These are phyloP conservation scores for Pythium volutum DNA, from an alignment of 352 stramenopile genomes.

Conservation along the genomic window DNA sequence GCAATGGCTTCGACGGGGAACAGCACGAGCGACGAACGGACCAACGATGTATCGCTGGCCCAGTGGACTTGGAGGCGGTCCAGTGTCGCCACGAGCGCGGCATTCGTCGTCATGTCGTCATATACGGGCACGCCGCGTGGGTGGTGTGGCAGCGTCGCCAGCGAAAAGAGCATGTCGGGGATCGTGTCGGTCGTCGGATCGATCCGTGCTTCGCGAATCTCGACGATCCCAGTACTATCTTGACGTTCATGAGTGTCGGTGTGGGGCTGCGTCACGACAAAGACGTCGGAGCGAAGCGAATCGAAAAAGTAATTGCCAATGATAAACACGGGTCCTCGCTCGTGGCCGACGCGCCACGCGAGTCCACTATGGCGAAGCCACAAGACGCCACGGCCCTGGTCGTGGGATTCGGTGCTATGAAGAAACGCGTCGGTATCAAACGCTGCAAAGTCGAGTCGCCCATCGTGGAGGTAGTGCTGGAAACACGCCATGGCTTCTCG, in stretches of 20 bases:
- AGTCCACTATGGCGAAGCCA: constrained; percentile 28
- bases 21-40: constrained; percentile 46
- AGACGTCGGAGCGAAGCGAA: constrained; percentile 69
- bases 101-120: constrained; percentile 36
- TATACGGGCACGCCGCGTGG: constrained; percentile 32
- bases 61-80: constrained; percentile 19
- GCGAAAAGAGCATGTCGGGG: constrained; percentile 49
- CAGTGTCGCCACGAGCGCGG: constrained; percentile 25
- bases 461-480: constrained; percentile 33
- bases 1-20: constrained; percentile 66
- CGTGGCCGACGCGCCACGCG: constrained; percentile 39
- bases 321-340: constrained; percentile 62
- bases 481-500: constrained; percentile 64
- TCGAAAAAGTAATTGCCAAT: constrained; percentile 86
- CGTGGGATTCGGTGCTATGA: background rate
- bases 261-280: constrained; percentile 30
- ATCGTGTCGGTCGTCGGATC: constrained; percentile 42
- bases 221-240: background rate
- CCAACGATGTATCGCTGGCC: constrained; percentile 1
- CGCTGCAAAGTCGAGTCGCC: constrained; percentile 61
- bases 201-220: constrained; percentile 46
- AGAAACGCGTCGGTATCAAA: constrained; percentile 64
- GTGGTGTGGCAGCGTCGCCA: constrained; percentile 8
- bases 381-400: constrained; percentile 17
- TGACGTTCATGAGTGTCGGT: background rate